Conservation (phyloP, 176 grass and related monocot species). For the Ensete glaucum region DNA sequence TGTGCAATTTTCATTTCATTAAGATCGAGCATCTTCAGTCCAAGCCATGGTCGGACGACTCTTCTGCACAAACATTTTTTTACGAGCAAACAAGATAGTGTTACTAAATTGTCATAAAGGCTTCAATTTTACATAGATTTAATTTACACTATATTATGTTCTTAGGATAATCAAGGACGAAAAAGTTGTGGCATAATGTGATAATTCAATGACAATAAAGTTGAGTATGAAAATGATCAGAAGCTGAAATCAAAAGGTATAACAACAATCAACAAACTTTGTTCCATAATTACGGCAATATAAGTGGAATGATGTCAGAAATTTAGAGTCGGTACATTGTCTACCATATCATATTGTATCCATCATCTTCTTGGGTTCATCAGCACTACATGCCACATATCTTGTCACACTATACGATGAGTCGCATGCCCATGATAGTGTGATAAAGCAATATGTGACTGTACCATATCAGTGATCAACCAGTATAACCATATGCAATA, state of each 20-base stretch:
- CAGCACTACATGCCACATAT: too few species aligned
- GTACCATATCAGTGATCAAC: too few species aligned
- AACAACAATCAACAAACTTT: background rate
- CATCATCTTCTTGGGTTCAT: too few species aligned
- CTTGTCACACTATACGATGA: too few species aligned
- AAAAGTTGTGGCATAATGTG: background rate
- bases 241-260: background rate
- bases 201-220: background rate
- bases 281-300: background rate
- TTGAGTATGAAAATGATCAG: background rate
- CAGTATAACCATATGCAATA: too few species aligned
- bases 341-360: background rate
- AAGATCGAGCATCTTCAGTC: slow-evolving; percentile 76
- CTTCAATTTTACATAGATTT: background rate
- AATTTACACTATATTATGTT: background rate
- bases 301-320: background rate
- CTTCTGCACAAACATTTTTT: slow-evolving; percentile 36
- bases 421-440: too few species aligned
- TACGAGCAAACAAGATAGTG: background rate
- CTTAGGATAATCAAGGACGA: background rate
- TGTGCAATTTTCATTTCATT: slow-evolving; percentile 60
- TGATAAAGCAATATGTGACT: too few species aligned
- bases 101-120: slow-evolving; percentile 6
- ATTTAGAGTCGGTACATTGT: background rate
- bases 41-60: slow-evolving; percentile 80